Evolutionary conservation across 2,329 filamentous ascomycete species (phyloP), one percentile per base, ranked within the genome.

Genomic region (Aspergillus jensenii): DNA sequence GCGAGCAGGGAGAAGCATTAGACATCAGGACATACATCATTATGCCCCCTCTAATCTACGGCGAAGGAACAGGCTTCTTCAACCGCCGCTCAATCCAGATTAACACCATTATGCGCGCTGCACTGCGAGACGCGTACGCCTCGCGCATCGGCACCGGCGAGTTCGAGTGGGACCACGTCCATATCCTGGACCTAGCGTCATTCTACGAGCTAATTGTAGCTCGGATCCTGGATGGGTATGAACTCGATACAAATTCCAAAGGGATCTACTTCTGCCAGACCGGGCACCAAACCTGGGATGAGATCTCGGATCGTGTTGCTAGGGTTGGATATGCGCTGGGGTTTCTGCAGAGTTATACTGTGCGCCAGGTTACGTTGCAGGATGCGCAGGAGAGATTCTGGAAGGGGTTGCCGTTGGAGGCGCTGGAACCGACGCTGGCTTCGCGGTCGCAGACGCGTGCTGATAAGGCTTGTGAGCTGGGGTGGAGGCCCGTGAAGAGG

Each of bases 11-110:
- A 1, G 60, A 77, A 15, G 67, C 71, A 17, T 45, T 71, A 0
- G 72, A 74, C 3, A 75, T 84, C 2, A 75, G 76, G 56, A 79
- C 81, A 0, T 69, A 77, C 45, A 72, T 81, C 47, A 69, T 84
- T 45, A 80, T 79, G 73, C 70, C 74, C 0, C 79, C 79, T 0
- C 74, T 75, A 3, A 79, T 84, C 47, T 84, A 78, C 62, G 81
- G 81, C 14, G 33, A 25, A 12, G 60, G 60, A 17, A 55, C 54
- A 5, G 17, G 56, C 62, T 1, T 78, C 79, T 6, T 71, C 68
- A 52, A 60, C 31, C 14, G 33, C 15, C 1, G 80, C 79, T 74
- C 74, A 14, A 70, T 76, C 23, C 76, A 81, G 60, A 69, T 81
- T 17, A 75, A 76, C 11, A 63, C 59, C 9, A 59, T 77, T 8